Conservation (phyloP, 176 grass and related monocot genomes). For the Typha latifolia region DNA sequence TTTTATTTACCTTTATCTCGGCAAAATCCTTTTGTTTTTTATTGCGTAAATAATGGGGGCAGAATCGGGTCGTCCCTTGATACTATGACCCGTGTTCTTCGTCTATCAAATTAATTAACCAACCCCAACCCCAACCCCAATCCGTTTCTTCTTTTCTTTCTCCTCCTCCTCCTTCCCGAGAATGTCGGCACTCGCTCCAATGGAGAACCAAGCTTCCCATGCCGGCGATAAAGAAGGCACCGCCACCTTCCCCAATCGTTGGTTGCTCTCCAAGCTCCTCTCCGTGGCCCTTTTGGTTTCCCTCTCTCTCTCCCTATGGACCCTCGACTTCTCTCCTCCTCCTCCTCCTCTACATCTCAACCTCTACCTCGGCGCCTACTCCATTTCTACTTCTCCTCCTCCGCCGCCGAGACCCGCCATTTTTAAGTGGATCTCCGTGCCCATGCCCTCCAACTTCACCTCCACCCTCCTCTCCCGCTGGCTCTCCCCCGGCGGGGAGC, state of each 20-base stretch:
- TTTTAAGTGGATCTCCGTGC: slow-evolving; percentile 52
- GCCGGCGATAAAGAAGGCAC: background rate
- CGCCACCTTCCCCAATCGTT: background rate
- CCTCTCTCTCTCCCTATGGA: background rate
- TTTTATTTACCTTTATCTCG: too few relatives aligned
- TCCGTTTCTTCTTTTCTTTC: too few relatives aligned
- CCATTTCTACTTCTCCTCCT: background rate
- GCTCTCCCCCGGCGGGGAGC: slow-evolving; percentile 37
- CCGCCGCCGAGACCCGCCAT: background rate
- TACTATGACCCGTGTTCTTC: too few relatives aligned
- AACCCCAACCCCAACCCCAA: too few relatives aligned
- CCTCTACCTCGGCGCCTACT: slow-evolving; percentile 12
- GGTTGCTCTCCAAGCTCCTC: background rate
- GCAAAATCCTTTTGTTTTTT: too few relatives aligned
- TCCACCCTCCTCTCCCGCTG: slow-evolving; percentile 61
- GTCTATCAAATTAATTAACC: too few relatives aligned
- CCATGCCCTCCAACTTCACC: slow-evolving; percentile 51
- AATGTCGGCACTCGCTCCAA: too few relatives aligned
- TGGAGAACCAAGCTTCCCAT: background rate
- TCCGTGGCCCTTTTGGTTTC: background rate
- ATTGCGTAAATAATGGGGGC: too few relatives aligned
- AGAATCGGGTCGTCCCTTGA: too few relatives aligned
- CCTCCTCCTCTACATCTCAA: background rate
- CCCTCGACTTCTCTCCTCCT: background rate
- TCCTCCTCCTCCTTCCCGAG: too few relatives aligned